Percentiles rank a stretch among this genome's conserved stretches.
Conservation (phyloP, 768 basidiomycete species). For the Ramaria rubella region DNA sequence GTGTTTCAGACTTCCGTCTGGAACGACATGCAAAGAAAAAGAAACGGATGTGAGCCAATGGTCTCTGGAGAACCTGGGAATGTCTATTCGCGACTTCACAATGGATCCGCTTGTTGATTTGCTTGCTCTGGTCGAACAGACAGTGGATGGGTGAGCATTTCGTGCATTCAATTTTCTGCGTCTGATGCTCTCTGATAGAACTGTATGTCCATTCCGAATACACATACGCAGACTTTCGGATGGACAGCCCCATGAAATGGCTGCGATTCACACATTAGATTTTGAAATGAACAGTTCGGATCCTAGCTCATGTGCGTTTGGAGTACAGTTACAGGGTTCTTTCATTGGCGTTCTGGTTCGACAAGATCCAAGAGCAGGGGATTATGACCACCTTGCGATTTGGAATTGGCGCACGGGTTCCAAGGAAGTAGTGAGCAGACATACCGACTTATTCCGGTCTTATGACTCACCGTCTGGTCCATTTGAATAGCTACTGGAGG, state of each 20-base stretch:
- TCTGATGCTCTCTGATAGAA: neutral
- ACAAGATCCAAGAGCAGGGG: neutral
- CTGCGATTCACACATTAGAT: neutral
- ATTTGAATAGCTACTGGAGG: neutral
- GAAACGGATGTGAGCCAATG: neutral
- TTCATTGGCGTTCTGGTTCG: conserved; percentile 2
- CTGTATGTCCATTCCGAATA: conserved; percentile 2
- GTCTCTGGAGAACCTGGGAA: conserved; percentile 3
- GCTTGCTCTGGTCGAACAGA: conserved; percentile 5
- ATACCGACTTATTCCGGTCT: neutral
- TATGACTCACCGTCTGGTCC: neutral
- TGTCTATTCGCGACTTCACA: conserved; percentile 6
- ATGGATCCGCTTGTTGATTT: conserved; percentile 9
- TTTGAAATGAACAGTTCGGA: conserved; percentile 1
- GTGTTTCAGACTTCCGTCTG: conserved; percentile 5
- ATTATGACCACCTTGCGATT: neutral
- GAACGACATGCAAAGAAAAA: neutral
- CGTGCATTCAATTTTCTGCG: neutral
- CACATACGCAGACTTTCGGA: conserved; percentile 6
- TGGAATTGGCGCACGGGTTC: conserved; percentile 10
- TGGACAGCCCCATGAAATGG: conserved; percentile 5
- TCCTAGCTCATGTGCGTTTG: neutral
- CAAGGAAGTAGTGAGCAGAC: neutral
- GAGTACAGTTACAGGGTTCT: conserved; percentile 4
- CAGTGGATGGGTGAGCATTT: neutral